Percentiles rank a stretch among this genome's conserved stretches.
Conservation (phyloP, 495 filamentous ascomycete species). For the Annulohypoxylon maeteangense region DNA sequence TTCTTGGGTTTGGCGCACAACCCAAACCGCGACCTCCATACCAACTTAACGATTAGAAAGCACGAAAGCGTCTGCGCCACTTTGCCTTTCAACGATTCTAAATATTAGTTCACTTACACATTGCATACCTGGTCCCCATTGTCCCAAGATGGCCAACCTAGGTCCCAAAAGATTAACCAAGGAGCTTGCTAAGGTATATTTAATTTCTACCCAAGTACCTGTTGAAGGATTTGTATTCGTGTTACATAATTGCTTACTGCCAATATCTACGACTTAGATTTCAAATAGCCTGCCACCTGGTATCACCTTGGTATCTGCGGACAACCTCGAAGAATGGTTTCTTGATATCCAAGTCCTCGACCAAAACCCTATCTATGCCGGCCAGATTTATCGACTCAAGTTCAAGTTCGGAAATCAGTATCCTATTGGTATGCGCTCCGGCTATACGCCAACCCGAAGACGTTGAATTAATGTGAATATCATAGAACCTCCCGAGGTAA, state of each 20-base stretch:
- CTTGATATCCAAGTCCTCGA: constrained; percentile 94
- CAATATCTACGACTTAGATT: constrained; percentile 53
- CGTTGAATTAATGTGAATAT: constrained; percentile 32
- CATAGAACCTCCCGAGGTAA: constrained; percentile 90
- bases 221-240: background rate
- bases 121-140: constrained; percentile 7
- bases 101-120: constrained; percentile 2
- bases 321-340: constrained; percentile 88
- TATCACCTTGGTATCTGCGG: constrained; percentile 80
- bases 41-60: background rate
- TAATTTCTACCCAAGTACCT: background rate
- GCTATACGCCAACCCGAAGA: background rate
- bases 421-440: constrained; percentile 76
- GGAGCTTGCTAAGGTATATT: constrained; percentile 63
- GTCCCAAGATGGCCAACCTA: constrained; percentile 53
- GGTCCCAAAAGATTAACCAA: constrained; percentile 63
- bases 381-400: constrained; percentile 84
- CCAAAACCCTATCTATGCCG: constrained; percentile 86
- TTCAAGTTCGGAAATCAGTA: constrained; percentile 87
- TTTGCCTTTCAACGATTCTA: background rate
- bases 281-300: constrained; percentile 70
- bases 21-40: constrained; percentile 3
- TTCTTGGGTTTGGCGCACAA: background rate
- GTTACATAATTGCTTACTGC: constrained; percentile 13
- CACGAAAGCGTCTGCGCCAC: background rate